Base-by-base conservation (phyloP, 2,329 filamentous ascomycete genomes). In the Epichloe sp. region DNA sequence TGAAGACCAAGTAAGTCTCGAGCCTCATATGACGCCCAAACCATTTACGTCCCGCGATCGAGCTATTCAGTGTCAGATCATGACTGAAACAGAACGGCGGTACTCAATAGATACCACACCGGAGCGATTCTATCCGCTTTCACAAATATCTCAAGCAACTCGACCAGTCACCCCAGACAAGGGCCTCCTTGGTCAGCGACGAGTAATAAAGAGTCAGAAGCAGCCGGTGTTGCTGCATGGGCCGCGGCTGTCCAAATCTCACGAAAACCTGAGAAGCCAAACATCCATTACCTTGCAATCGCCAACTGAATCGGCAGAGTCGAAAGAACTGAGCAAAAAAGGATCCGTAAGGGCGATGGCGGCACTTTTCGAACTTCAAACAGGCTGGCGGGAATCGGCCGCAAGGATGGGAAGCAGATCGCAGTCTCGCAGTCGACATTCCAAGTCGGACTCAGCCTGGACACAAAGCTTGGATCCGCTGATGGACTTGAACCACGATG, bases 281-380 rank as follows among this genome's bases (percentile, higher is more conserved):
- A 31, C 47, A 23, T 51, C n/a, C 17, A 44, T 50, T 11, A 51
- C 35, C 3, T 31, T 51, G 12, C 50, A 47, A 7, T 44, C 49
- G 0, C 46, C 48, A 3, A 47, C 52, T 6, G 51, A 55, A 3
- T 56, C 58, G 37, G 58, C 53, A 14, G 47, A 58, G 37, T 52
- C 56, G 2, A 56, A 55, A 7, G 54, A 54, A 1, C 52, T 58
- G 4, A 60, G 50, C 23, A 71, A 63, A 21, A 55, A 51, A 53
- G 59, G 60, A 19, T 61, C 65, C 3, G 75, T 77, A 12, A 74
- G 64, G 56, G 73, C 72, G 2, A 76, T 79, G 66, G 70, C 75
- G 4, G 75, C 75, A 37, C 68, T 71, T 58, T 78, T 78, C 59
- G 73, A 79, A 54, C 68, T 57, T 7, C 57, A 59, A 14, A 15